Evolutionary conservation across 208 protist species (phyloP).

Genomic region (Trypanosoma vivax): DNA sequence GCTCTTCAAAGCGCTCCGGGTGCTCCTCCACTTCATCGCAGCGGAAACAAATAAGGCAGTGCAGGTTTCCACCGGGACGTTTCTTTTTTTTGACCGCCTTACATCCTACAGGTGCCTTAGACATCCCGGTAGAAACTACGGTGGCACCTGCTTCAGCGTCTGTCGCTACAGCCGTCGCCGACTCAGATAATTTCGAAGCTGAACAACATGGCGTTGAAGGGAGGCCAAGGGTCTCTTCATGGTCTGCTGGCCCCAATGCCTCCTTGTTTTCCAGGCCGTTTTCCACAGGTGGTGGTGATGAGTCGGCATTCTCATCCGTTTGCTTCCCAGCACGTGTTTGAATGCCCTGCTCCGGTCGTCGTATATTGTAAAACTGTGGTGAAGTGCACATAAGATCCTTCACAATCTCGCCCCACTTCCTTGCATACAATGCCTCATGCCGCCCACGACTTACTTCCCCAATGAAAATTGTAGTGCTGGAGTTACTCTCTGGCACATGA

Average conservation of each 20-base stretch:
- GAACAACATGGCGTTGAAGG: no score
- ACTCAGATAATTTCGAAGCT: no score
- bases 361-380: slow-evolving; percentile 86
- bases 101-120: neutral
- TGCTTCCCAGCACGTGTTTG: slow-evolving; percentile 43
- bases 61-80: slow-evolving; percentile 51
- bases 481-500: slow-evolving; percentile 27
- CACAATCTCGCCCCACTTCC: slow-evolving; percentile 75
- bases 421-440: slow-evolving; percentile 80
- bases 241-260: neutral
- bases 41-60: slow-evolving; percentile 85
- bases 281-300: neutral
- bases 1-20: slow-evolving; percentile 44
- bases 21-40: slow-evolving; percentile 61
- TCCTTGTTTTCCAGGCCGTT: neutral
- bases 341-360: slow-evolving; percentile 75
- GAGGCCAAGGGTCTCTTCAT: no score
- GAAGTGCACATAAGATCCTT: slow-evolving; percentile 73
- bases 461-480: slow-evolving; percentile 85
- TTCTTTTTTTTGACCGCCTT: slow-evolving; percentile 20
- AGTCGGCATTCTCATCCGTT: slow-evolving; percentile 7
- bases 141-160: neutral
- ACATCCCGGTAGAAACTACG: neutral
- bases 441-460: slow-evolving; percentile 83
- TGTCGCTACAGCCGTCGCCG: no score